These are phyloP conservation scores for Paraphysoderma sedebokerense DNA, from an alignment of 371 early-diverging fungal species.

Conservation along the genomic window DNA sequence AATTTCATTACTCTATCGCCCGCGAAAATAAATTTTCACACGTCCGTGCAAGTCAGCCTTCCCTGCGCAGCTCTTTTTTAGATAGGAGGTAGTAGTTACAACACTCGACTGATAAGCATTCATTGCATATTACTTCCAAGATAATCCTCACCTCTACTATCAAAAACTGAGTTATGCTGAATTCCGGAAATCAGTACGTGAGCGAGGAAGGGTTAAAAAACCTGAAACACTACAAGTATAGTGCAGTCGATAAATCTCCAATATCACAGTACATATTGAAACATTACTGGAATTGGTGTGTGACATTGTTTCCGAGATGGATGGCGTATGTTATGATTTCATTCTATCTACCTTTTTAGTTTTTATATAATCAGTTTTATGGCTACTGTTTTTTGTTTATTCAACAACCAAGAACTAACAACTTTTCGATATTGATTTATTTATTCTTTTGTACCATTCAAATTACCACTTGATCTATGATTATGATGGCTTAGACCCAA, in stretches of 20 bases:
- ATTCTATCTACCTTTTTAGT: not conserved
- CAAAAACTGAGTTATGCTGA: too few species aligned
- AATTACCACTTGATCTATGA: not conserved
- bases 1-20: too few species aligned
- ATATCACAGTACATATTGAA: conserved; percentile 60
- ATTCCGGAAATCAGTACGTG: too few species aligned
- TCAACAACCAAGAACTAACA: too few species aligned
- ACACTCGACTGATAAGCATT: too few species aligned
- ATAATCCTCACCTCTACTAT: too few species aligned
- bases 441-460: conserved; percentile 1
- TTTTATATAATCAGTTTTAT: not conserved
- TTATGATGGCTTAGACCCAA: conserved; percentile 57
- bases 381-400: not conserved
- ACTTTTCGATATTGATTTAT: not conserved
- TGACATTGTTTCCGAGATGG: conserved; percentile 73
- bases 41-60: too few species aligned
- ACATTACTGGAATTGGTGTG: conserved; percentile 79
- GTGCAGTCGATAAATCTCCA: conserved; percentile 65
- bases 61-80: too few species aligned
- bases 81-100: too few species aligned
- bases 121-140: too few species aligned
- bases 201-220: conserved; percentile 44
- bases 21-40: too few species aligned
- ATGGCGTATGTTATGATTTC: conserved; percentile 58
- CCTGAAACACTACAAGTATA: conserved; percentile 65